phyloP scores from a whole-genome alignment of 345 rosid genomes.

The Acer campestre region DNA sequence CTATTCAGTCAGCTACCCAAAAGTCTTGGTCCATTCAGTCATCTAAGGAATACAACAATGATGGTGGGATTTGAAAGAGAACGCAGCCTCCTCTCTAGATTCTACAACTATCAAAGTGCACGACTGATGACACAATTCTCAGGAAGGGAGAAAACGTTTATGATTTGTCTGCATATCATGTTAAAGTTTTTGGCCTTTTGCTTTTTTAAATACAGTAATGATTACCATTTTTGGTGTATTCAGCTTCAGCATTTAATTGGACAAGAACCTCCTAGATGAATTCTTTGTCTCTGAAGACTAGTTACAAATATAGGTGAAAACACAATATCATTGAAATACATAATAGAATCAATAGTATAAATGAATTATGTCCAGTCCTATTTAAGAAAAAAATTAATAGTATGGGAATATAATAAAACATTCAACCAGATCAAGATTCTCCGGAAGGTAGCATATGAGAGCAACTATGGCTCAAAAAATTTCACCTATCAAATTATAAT shows the following conservation, averaged over 20 bases:
- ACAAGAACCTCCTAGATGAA: conserved; percentile 12
- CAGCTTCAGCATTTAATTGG: neutral
- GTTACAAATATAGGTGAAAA: neutral
- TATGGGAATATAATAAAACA: neutral
- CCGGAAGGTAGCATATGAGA: neutral
- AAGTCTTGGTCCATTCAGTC: neutral
- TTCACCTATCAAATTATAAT: neutral
- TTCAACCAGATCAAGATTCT: neutral
- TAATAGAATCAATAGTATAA: neutral
- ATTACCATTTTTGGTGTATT: neutral
- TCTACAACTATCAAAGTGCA: neutral
- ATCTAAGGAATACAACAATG: neutral
- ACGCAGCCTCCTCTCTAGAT: neutral
- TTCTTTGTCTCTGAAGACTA: neutral
- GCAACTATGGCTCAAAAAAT: neutral
- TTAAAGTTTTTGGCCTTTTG: neutral
- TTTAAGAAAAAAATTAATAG: neutral
- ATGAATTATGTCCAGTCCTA: neutral
- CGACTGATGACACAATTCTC: neutral
- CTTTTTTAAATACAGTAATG: neutral
- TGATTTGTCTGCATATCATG: neutral
- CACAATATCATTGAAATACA: neutral
- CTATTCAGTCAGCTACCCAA: neutral
- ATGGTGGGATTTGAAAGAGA: neutral
- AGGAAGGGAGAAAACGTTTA: neutral